Evolutionary conservation across 2,329 filamentous ascomycete genomes (phyloP), one percentile per base, ranked within the genome.

Genomic region (Periconia sp.): DNA sequence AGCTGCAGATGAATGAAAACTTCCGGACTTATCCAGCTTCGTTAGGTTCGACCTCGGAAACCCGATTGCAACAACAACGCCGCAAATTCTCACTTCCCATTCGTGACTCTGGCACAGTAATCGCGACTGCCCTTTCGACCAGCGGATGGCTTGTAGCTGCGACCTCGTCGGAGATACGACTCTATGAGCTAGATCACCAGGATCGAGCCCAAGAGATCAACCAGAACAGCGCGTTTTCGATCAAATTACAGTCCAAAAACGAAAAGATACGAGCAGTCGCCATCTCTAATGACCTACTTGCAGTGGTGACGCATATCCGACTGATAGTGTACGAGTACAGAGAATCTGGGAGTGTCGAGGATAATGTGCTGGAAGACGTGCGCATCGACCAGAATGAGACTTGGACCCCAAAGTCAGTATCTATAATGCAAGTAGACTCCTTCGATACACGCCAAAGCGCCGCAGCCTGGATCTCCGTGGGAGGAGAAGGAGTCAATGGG

Each of bases 311-410:
- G 2, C 43, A 55, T 34, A 31, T 13, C 25, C 52, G 41, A 12
- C 35, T 59, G 10, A 21, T 56, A 7, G 46, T 59, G 11, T 59
- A 59, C 29, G 46, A 56, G 17, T 57, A 59, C 28, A 45, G 38
- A 15, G 26, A 28, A 19, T 26, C 31, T 16, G 30, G 22, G 9
- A 29, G 15, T 16, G 16, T 43, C 16, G 36, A 40, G 10, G 36
- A 44, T 13, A 19, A 28, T 18, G 26, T 36, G 8, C 19, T 56
- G n/a, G 36, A 49, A 13, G 36, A 40, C n/a, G 40, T 42, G 23
- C 16, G 11, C 11, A 38, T 57, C 24, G 45, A 56, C 31, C 35
- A 45, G 23, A 42, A 43, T 4, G 39, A 30, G 16, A 33, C n/a
- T 13, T 57, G 56, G 56, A 52, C 35, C 12, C 52, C 54, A 22